Conservation (phyloP, 2,329 filamentous ascomycete genomes). For the Geosmithia putterillii region DNA sequence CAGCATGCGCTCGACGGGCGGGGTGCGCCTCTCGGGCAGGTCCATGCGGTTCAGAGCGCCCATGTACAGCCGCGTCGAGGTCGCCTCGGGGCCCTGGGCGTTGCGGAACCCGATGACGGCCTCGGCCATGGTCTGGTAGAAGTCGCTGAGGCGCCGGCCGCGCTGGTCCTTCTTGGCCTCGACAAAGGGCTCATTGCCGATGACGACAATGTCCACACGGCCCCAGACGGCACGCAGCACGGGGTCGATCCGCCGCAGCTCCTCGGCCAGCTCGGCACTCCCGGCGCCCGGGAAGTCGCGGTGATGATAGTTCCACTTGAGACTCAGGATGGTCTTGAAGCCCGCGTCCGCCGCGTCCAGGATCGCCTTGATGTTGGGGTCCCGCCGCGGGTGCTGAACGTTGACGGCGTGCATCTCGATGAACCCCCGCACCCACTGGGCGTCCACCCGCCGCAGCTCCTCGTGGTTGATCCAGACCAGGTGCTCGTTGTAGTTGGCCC, state of each 20-base stretch:
- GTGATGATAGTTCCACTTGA: not conserved
- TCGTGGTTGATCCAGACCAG: not conserved
- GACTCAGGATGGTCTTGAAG: not conserved
- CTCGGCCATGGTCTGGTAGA: not conserved
- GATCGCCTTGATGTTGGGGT: not conserved
- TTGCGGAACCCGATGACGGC: not conserved
- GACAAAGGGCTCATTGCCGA: not conserved
- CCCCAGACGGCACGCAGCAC: not conserved
- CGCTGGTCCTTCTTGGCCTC: not conserved
- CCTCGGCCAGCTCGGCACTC: not conserved
- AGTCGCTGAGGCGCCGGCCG: not conserved
- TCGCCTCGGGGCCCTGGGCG: not conserved
- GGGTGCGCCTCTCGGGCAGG: not conserved
- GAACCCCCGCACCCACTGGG: not conserved
- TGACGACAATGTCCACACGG: not conserved
- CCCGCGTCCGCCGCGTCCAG: not conserved
- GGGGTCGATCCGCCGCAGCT: not conserved
- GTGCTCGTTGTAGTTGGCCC: not conserved
- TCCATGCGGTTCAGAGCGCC: not conserved
- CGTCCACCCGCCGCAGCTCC: not conserved
- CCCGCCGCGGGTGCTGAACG: not conserved
- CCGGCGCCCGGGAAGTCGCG: not conserved
- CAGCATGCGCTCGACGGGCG: not conserved
- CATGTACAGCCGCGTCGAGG: not conserved
- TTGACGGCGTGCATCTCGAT: not conserved